Conservation (phyloP, 1,284 basidiomycete genomes). For the Leccinum griseonigrum region DNA sequence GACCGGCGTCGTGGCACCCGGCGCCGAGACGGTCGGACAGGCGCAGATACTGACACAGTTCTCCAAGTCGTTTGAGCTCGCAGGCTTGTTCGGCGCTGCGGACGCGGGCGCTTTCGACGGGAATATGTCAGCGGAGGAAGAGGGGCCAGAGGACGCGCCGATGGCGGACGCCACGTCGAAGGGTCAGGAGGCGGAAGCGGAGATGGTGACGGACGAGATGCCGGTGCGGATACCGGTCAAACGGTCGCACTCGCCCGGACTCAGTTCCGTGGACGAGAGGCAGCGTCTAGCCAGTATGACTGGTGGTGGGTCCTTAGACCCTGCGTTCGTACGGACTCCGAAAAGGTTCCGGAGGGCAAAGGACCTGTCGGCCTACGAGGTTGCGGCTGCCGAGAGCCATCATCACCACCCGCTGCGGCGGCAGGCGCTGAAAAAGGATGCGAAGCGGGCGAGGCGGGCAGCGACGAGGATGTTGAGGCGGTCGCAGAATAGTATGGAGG, state of each 20-base stretch:
- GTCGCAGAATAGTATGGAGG: conserved; percentile 33
- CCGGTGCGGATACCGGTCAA: conserved; percentile 38
- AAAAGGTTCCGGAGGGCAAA: conserved; percentile 40
- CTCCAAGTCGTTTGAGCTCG: conserved; percentile 72
- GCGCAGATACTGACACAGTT: conserved; percentile 67
- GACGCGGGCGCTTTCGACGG: conserved; percentile 66
- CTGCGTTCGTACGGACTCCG: neutral
- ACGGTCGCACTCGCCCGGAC: conserved; percentile 35
- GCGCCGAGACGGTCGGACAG: conserved; percentile 72
- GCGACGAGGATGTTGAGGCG: conserved; percentile 22
- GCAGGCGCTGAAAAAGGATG: conserved; percentile 55
- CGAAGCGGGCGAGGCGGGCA: conserved; percentile 57
- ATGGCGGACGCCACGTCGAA: conserved; percentile 34
- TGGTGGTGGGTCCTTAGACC: neutral
- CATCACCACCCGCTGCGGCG: conserved; percentile 45
- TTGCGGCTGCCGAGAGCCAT: conserved; percentile 44
- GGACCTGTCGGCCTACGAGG: conserved; percentile 45
- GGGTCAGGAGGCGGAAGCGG: conserved; percentile 19
- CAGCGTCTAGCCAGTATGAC: neutral
- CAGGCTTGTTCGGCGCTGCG: conserved; percentile 70
- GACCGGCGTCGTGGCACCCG: conserved; percentile 47
- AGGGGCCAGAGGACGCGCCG: conserved; percentile 17
- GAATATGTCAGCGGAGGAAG: neutral
- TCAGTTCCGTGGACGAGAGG: neutral
- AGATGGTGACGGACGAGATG: conserved; percentile 52